A percentile compares a stretch with the other conserved stretches of the same genome.
phyloP scores from a whole-genome alignment of 345 rosid species.

The Syzygium jambos region DNA sequence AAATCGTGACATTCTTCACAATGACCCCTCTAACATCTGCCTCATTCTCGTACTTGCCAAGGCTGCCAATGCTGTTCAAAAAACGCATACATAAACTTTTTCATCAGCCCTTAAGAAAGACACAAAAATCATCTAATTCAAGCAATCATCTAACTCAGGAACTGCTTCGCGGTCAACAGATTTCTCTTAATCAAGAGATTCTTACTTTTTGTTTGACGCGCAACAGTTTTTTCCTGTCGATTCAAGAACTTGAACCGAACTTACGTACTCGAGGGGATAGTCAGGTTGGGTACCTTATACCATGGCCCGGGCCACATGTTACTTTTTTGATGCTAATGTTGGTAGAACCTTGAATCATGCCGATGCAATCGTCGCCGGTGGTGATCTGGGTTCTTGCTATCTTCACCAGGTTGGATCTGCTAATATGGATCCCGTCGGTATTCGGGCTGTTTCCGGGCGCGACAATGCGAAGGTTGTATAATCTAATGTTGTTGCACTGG shows the following conservation, averaged over 20 bases:
- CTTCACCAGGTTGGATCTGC: constrained; percentile 41
- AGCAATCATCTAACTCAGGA: background rate
- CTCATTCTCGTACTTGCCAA: constrained; percentile 52
- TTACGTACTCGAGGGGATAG: background rate
- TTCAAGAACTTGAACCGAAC: background rate
- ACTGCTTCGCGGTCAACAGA: background rate
- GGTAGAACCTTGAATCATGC: constrained; percentile 48
- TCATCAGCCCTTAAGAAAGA: background rate
- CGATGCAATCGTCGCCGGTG: constrained; percentile 74
- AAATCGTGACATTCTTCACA: constrained; percentile 41
- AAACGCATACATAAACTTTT: background rate
- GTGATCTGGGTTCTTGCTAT: constrained; percentile 23
- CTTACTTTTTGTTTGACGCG: background rate
- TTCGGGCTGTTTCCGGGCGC: constrained; percentile 57
- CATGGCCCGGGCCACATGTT: constrained; percentile 77
- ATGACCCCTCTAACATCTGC: constrained; percentile 38
- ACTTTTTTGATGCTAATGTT: constrained; percentile 34
- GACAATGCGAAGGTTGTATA: constrained; percentile 6
- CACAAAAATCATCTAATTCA: background rate
- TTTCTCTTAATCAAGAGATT: background rate
- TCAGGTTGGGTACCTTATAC: constrained; percentile 31
- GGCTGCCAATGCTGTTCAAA: constrained; percentile 58
- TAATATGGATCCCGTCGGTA: constrained; percentile 66
- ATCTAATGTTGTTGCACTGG: constrained; percentile 18
- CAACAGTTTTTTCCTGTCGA: background rate